A percentile compares a stretch with the other conserved stretches of the same genome.
These are phyloP conservation scores for Aphanoascus verrucosus DNA, from an alignment of 2,329 filamentous ascomycete genomes.

Conservation along the genomic window DNA sequence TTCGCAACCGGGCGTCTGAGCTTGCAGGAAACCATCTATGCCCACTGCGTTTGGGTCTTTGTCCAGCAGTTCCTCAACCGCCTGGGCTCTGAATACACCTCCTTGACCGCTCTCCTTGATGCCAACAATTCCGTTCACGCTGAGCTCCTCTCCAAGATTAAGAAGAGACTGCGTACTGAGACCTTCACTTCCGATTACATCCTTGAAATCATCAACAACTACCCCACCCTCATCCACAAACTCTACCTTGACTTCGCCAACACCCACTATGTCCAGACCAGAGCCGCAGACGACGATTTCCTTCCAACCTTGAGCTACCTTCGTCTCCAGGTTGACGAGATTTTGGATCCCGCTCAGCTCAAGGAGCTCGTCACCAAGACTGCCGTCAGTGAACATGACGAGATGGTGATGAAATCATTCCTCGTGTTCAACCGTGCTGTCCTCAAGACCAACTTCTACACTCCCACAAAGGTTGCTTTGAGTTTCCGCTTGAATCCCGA, in stretches of 20 bases:
- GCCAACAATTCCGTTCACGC: constrained; percentile 71
- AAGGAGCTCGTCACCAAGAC: constrained; percentile 67
- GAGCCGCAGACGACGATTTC: constrained; percentile 56
- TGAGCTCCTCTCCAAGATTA: constrained; percentile 82
- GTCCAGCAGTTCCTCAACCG: constrained; percentile 97
- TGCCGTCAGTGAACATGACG: constrained; percentile 86
- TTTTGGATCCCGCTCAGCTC: constrained; percentile 63
- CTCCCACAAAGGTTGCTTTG: constrained; percentile 92
- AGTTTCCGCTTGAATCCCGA: constrained; percentile 76
- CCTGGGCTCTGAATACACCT: constrained; percentile 81
- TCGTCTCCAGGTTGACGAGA: constrained; percentile 56
- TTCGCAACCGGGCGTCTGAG: constrained; percentile 81
- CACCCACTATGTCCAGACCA: constrained; percentile 64
- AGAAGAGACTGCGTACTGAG: constrained; percentile 87
- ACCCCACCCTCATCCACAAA: constrained; percentile 74
- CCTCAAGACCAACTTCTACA: constrained; percentile 96
- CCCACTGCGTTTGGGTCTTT: constrained; percentile 95
- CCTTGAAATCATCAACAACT: constrained; percentile 85
- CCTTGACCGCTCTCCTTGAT: constrained; percentile 71
- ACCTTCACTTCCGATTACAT: constrained; percentile 99
- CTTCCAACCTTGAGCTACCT: constrained; percentile 59
- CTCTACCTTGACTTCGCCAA: constrained; percentile 88
- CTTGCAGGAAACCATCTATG: constrained; percentile 93
- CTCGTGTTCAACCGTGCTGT: constrained; percentile 87
- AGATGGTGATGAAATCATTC: constrained; percentile 97